Conservation (phyloP, 148 eudicot species). For the Arctostaphylos glauca region DNA sequence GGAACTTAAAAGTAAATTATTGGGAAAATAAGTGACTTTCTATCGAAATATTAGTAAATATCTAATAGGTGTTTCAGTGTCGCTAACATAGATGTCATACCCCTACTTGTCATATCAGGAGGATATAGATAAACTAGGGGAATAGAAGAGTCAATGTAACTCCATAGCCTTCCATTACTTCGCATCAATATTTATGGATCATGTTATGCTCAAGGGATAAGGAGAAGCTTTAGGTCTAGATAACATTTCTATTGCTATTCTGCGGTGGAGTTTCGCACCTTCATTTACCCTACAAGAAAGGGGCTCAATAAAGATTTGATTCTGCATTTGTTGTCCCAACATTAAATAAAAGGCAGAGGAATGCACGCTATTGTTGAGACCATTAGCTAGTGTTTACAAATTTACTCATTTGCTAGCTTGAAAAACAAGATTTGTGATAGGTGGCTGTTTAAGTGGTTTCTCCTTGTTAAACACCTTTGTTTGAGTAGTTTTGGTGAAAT, state of each 20-base stretch:
- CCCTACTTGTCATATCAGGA: not conserved
- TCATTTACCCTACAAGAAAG: not conserved
- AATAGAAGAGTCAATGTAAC: not conserved
- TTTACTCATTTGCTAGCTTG: not conserved
- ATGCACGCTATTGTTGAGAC: not conserved
- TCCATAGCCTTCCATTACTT: not conserved
- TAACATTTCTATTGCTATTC: not conserved
- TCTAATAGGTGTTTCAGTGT: not conserved
- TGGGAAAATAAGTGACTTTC: too few species aligned
- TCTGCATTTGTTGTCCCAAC: not conserved
- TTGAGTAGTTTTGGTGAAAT: not conserved
- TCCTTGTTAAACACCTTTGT: constrained; percentile 8
- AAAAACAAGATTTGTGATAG: not conserved
- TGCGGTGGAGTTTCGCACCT: not conserved
- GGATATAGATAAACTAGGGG: not conserved
- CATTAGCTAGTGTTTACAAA: not conserved
- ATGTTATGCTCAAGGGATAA: not conserved
- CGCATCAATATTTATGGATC: not conserved
- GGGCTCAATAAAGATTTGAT: not conserved
- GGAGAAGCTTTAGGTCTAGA: not conserved
- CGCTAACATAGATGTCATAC: not conserved
- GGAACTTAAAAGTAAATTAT: too few species aligned
- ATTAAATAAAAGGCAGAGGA: not conserved
- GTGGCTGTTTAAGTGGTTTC: not conserved
- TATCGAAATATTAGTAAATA: not conserved